Evolutionary conservation across 306 rosid species (phyloP), one percentile per base, ranked within the genome.

Genomic region (Macrotyloma uniflorum): DNA sequence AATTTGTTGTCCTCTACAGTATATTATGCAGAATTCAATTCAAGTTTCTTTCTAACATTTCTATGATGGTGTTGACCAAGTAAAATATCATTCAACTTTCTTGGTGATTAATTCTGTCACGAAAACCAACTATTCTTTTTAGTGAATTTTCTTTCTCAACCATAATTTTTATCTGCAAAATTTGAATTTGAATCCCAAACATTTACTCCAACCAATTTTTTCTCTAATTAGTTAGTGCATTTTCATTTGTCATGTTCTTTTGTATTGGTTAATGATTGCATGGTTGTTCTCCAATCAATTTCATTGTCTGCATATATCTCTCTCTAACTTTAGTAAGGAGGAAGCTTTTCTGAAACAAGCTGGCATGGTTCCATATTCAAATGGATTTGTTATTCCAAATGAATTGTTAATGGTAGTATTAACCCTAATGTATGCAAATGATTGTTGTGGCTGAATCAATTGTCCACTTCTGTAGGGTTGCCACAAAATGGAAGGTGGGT

Each of bases 361-460:
- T 82, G 74, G 42, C 85, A 69, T 76, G 77, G 28, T 75, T 28
- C 63, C 72, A 75, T 61, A 58, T 67, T 81, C 36, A 67, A 67
- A 18, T 38, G 50, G 67, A 14, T 70, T 61, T 5, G 74, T 69
- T 76, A 69, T 38, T 10, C 7, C 63, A n/a, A 81, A 81, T 19
- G 55, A 59, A 76, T 82, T 69, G 78, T 82, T 82, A 45, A 81
- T 22, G 57, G 45, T 33, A 16, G 47, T 28, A 61, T 63, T 79
- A 72, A 59, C 23, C 70, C 58, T 49, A 61, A 54, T 69, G 38
- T 49, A 38, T 76, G 51, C 10, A 23, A 42, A 70, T 77, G 26
- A 70, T 49, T 70, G 57, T 22, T 54, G 58, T 76, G 75, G 70
- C 9, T 12, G 73, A 67, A 67, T 26, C 13, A 71, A 53, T 71